Evolutionary conservation across 345 rosid species (phyloP).

Genomic region (Aethionema arabicum): DNA sequence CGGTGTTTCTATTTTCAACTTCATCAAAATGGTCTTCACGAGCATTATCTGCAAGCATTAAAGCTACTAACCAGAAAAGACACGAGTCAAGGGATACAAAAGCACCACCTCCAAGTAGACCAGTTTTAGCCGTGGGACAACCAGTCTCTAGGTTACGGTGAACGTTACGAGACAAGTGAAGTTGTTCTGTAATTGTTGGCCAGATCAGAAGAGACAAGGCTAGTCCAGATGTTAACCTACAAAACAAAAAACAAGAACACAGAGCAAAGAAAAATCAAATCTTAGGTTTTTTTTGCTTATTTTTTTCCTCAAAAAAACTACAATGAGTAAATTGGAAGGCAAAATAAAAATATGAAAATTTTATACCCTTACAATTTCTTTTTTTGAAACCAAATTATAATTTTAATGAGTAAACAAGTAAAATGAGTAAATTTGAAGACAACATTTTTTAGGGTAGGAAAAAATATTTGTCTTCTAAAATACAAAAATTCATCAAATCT

Average conservation of each 20-base stretch:
- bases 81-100: slow-evolving; percentile 74
- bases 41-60: slow-evolving; percentile 76
- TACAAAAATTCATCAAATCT: no score
- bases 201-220: slow-evolving; percentile 57
- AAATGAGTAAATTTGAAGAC: no score
- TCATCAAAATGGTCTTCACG: slow-evolving; percentile 84
- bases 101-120: slow-evolving; percentile 81
- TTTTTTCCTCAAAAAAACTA: no score
- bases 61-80: slow-evolving; percentile 74
- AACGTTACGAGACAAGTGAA: slow-evolving; percentile 60
- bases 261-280: not conserved
- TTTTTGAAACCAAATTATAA: no score
- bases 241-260: slow-evolving; percentile 20
- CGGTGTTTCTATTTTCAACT: slow-evolving; percentile 27
- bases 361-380: no score
- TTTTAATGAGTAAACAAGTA: no score
- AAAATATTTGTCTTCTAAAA: no score
- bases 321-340: no score
- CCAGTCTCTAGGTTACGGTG: slow-evolving; percentile 46
- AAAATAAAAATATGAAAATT: no score
- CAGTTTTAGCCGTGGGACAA: slow-evolving; percentile 87
- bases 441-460: no score
- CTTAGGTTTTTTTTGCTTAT: not conserved
- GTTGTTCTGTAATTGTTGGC: slow-evolving; percentile 78
- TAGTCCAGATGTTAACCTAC: slow-evolving; percentile 61